phyloP scores from a whole-genome alignment of 1,284 basidiomycete genomes.

The Tremellales sp. region DNA sequence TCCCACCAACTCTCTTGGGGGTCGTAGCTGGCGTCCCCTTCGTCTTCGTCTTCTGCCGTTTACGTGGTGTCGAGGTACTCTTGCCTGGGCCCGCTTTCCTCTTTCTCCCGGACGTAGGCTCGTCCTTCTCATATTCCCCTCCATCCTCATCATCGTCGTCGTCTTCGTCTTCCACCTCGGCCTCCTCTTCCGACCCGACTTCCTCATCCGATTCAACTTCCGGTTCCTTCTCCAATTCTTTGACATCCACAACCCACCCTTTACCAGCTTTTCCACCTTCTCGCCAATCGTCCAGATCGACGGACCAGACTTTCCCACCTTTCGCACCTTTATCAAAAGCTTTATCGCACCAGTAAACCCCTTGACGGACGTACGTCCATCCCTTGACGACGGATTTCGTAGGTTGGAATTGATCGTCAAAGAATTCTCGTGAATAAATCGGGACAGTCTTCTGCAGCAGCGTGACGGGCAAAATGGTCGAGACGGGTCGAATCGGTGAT shows the following conservation, averaged over 20 bases:
- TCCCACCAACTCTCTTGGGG: slow-evolving; percentile 7
- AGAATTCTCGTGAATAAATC: slow-evolving; percentile 37
- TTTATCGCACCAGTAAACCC: slow-evolving; percentile 44
- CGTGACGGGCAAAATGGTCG: slow-evolving; percentile 30
- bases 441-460: slow-evolving; percentile 33
- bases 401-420: slow-evolving; percentile 21
- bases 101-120: slow-evolving; percentile 7
- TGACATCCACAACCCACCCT: slow-evolving; percentile 26
- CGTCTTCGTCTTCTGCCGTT: slow-evolving; percentile 6
- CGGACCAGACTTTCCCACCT: slow-evolving; percentile 38
- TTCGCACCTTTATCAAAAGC: slow-evolving; percentile 46
- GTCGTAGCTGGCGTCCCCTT: slow-evolving; percentile 5
- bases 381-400: slow-evolving; percentile 32
- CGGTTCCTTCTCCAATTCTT: slow-evolving; percentile 7
- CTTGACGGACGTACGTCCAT: slow-evolving; percentile 31
- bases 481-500: slow-evolving; percentile 28
- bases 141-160: slow-evolving; percentile 20
- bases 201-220: slow-evolving; percentile 9
- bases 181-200: slow-evolving; percentile 11
- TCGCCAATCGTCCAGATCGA: slow-evolving; percentile 44
- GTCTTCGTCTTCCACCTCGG: slow-evolving; percentile 13
- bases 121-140: slow-evolving; percentile 3
- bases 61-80: neutral
- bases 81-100: neutral
- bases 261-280: slow-evolving; percentile 27